These are phyloP conservation scores for Abrus precatorius DNA, from an alignment of 306 rosid genomes.

Conservation along the genomic window DNA sequence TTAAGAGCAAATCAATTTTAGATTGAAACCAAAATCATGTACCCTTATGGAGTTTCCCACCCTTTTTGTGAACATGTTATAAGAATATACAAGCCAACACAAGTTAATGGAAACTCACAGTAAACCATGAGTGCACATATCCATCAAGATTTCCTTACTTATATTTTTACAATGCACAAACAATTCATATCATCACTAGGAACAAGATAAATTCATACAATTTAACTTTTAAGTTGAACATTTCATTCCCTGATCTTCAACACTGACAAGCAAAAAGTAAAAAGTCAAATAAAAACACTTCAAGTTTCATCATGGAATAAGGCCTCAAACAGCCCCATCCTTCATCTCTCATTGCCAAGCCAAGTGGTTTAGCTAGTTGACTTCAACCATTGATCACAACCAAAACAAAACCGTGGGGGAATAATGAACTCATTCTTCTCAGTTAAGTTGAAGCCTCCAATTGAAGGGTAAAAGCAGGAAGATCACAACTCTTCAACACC, in stretches of 20 bases:
- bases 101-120: slow-evolving; percentile 26
- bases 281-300: slow-evolving; percentile 47
- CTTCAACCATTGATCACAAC: slow-evolving; percentile 2
- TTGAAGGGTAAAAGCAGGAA: slow-evolving; percentile 75
- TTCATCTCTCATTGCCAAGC: slow-evolving; percentile 53
- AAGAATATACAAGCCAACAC: not conserved
- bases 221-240: slow-evolving; percentile 36
- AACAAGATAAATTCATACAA: slow-evolving; percentile 40
- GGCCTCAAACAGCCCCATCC: slow-evolving; percentile 37
- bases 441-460: slow-evolving; percentile 12
- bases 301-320: slow-evolving; percentile 40
- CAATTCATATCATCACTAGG: slow-evolving; percentile 11
- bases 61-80: not conserved
- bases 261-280: slow-evolving; percentile 39
- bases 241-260: slow-evolving; percentile 40
- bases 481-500: slow-evolving; percentile 81
- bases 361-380: slow-evolving; percentile 47
- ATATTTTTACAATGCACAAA: slow-evolving; percentile 32
- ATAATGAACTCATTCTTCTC: not conserved
- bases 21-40: not conserved
- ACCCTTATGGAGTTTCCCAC: not conserved
- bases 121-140: slow-evolving; percentile 28
- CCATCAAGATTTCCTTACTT: not conserved
- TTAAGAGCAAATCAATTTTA: not conserved
- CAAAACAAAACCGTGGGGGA: not conserved